phyloP scores from a whole-genome alignment of 2,329 filamentous ascomycete species.

The Davidsoniella australis region DNA sequence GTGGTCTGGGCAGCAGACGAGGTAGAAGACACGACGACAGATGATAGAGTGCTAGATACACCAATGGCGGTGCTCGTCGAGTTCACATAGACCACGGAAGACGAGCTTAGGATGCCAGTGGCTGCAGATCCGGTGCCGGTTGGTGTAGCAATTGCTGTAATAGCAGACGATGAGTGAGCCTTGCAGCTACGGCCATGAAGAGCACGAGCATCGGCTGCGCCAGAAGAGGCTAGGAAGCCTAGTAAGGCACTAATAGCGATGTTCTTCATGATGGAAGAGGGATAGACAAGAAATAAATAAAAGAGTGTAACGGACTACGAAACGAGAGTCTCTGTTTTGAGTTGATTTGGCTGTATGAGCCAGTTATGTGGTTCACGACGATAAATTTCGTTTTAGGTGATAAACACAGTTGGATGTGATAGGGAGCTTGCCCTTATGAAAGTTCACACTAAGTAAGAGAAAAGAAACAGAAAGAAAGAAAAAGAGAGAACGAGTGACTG shows the following conservation, averaged over 20 bases:
- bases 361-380: not conserved
- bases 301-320: not conserved
- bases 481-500: conserved; percentile 2
- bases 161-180: conserved; percentile 1
- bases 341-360: not conserved
- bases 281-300: not conserved
- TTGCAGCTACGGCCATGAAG: conserved; percentile 5
- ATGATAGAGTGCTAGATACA: not conserved
- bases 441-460: not conserved
- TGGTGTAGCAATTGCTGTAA: not conserved
- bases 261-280: conserved; percentile 4
- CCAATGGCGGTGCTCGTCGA: not conserved
- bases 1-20: not conserved
- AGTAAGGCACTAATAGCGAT: conserved; percentile 7
- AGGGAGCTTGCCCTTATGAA: conserved; percentile 1
- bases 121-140: not conserved
- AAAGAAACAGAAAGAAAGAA: not conserved
- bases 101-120: not conserved
- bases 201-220: conserved; percentile 3
- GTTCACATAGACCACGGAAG: not conserved
- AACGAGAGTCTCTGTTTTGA: not conserved
- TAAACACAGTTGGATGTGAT: not conserved
- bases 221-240: conserved; percentile 6
- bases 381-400: not conserved
- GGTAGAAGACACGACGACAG: not conserved